These are phyloP conservation scores for Botryotinia narcissicola DNA, from an alignment of 2,329 filamentous ascomycete genomes.

Conservation along the genomic window DNA sequence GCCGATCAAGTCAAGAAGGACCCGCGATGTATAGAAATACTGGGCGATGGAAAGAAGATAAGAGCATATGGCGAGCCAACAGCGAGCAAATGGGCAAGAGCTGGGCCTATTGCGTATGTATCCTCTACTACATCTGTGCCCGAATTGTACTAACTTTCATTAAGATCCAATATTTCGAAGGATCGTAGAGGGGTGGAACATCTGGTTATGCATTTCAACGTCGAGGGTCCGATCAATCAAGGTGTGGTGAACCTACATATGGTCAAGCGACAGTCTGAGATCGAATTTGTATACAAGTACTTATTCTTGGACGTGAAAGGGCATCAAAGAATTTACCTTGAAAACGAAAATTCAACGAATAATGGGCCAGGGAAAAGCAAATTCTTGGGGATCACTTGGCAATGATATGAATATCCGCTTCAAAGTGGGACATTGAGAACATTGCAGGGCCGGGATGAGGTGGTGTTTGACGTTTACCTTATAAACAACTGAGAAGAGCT, in stretches of 20 bases:
- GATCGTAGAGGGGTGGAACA: conserved; percentile 78
- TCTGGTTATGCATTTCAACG: conserved; percentile 80
- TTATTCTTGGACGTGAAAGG: conserved; percentile 79
- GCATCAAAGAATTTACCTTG: conserved; percentile 62
- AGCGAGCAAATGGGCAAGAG: conserved; percentile 74
- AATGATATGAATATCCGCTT: conserved; percentile 21
- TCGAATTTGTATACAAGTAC: conserved; percentile 78
- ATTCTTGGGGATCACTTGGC: conserved; percentile 38
- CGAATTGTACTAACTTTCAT: neutral
- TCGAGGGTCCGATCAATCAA: conserved; percentile 71
- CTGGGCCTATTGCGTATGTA: conserved; percentile 59
- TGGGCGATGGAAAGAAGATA: conserved; percentile 75
- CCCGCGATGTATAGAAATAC: conserved; percentile 64
- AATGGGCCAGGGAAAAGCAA: conserved; percentile 34
- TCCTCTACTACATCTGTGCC: neutral
- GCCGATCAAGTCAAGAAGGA: conserved; percentile 76
- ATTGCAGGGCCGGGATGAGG: neutral
- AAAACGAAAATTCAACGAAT: conserved; percentile 51
- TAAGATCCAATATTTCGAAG: conserved; percentile 62
- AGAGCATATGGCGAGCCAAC: conserved; percentile 78
- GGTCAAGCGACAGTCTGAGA: conserved; percentile 60
- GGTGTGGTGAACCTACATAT: conserved; percentile 78
- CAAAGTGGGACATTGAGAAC: neutral
- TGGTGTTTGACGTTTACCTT: neutral
- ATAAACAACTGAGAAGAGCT: neutral